Conservation (phyloP, 306 rosid species). For the Medicago lupulina region DNA sequence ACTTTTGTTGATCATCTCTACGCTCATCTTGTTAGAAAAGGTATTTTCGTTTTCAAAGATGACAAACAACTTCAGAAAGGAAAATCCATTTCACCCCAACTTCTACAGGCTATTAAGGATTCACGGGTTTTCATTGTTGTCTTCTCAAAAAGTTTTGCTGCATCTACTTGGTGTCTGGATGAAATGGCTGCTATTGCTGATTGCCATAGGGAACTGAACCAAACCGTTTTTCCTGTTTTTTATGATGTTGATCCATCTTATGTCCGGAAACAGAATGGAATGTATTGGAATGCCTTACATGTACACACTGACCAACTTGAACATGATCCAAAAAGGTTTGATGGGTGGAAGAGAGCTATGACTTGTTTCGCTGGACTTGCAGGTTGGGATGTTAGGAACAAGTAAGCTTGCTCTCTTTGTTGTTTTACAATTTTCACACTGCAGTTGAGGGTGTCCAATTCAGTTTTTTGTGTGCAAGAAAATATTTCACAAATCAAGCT, state of each 20-base stretch:
- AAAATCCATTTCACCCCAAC: background rate
- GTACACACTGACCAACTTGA: background rate
- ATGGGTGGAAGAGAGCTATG: conserved; percentile 20
- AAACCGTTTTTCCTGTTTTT: conserved; percentile 18
- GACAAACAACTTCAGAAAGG: conserved; percentile 1
- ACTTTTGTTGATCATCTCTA: background rate
- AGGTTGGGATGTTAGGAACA: conserved; percentile 20
- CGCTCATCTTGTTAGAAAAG: background rate
- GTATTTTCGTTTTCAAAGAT: conserved; percentile 7
- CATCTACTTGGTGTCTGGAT: conserved; percentile 32
- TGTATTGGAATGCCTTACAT: background rate
- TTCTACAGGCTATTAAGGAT: background rate
- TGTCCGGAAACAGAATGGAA: conserved; percentile 14
- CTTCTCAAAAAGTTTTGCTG: conserved; percentile 12
- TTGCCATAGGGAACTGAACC: background rate
- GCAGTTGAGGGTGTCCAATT: background rate
- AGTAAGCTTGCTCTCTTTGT: background rate
- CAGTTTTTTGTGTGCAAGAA: background rate
- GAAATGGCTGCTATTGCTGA: conserved; percentile 17
- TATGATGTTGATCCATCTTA: conserved; percentile 11
- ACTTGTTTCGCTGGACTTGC: background rate
- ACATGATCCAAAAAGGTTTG: background rate
- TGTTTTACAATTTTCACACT: background rate
- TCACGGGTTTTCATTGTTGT: conserved; percentile 4
- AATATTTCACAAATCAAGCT: background rate